Percentiles rank a stretch among this genome's conserved stretches.
Evolutionary conservation across 345 rosid genomes (phyloP).

Genomic region (Excoecaria cochinchinensis): DNA sequence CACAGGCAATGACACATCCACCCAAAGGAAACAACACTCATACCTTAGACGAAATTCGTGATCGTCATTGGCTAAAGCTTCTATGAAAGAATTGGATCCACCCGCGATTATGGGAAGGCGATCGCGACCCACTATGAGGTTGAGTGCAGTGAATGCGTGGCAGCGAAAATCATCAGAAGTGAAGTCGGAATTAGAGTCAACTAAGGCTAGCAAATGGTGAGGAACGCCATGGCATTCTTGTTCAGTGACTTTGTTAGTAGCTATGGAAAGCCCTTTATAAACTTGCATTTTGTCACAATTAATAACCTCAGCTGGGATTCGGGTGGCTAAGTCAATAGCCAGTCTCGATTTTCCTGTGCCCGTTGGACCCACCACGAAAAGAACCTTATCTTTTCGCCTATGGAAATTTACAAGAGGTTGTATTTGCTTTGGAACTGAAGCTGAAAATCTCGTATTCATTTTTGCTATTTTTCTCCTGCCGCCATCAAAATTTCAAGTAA

Average conservation of each 20-base stretch:
- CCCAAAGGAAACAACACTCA: constrained; percentile 80
- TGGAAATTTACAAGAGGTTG: constrained; percentile 52
- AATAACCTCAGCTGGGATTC: constrained; percentile 66
- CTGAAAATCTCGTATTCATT: constrained; percentile 43
- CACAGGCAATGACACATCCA: constrained; percentile 60
- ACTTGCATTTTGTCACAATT: constrained; percentile 93
- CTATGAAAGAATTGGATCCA: constrained; percentile 81
- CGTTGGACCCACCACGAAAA: constrained; percentile 84
- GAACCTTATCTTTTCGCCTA: constrained; percentile 66
- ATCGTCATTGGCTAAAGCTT: constrained; percentile 57
- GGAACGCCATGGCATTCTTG: constrained; percentile 72
- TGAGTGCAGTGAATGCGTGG: constrained; percentile 41
- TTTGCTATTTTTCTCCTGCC: not conserved
- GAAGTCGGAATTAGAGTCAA: constrained; percentile 52
- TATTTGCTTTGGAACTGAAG: constrained; percentile 46
- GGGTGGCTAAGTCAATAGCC: constrained; percentile 79
- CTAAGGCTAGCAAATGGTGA: constrained; percentile 70
- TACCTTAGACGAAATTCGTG: constrained; percentile 60
- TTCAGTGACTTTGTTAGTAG: constrained; percentile 75
- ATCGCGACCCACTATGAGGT: constrained; percentile 39
- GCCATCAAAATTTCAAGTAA: too few relatives aligned
- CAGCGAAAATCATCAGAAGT: constrained; percentile 52
- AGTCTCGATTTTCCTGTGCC: constrained; percentile 84
- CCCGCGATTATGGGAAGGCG: constrained; percentile 80
- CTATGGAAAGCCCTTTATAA: constrained; percentile 61